Base-by-base conservation (phyloP, 441 rosid species). In the Mallotus repandus region DNA sequence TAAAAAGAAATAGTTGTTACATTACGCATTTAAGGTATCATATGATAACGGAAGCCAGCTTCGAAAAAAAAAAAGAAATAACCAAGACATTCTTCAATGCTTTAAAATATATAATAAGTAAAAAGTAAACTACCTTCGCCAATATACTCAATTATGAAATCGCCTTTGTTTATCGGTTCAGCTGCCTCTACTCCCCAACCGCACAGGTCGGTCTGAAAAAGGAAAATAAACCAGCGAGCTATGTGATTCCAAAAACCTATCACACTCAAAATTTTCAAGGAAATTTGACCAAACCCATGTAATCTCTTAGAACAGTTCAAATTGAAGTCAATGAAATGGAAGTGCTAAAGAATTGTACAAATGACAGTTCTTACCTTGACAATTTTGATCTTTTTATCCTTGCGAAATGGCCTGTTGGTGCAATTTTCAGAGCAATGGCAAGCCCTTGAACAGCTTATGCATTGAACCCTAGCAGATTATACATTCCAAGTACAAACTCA, bases 131-230 rank as follows among this genome's bases (percentile, higher is more conserved):
- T 86, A 95, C 99, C 98, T 95, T 95, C 99, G 56, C 97, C 99
- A 55, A 88, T 91, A 86, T 95, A 95, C 86, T 95, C 99, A 14
- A 95, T 77, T 81, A 95, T 72, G 75, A 91, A 93, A 6, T 93
- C 93, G 57, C 94, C 97, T 81, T 86, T 89, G 53, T 76, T 81
- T 72, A 95, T 85, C 67, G 94, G 72, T 79, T 91, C 97, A 69
- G 82, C 91, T 70, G 99, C 97, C 78, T 86, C 97, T 78, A 90
- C 99, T 63, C 98, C 99, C 99, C 99, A 95, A 70, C 99, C 99
- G 74, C 99, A 95, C 63, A 75, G 83, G 74, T 88, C 90, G 59
- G 99, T 95, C 99, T 95, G 84, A 72, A 76, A 80, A 21, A 66
- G 71, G 69, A 68, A 74, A 68, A 63, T 10, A 82, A 65, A 55